These are phyloP conservation scores for Malassezia sp. DNA, from an alignment of 1,284 basidiomycete species.

Conservation along the genomic window DNA sequence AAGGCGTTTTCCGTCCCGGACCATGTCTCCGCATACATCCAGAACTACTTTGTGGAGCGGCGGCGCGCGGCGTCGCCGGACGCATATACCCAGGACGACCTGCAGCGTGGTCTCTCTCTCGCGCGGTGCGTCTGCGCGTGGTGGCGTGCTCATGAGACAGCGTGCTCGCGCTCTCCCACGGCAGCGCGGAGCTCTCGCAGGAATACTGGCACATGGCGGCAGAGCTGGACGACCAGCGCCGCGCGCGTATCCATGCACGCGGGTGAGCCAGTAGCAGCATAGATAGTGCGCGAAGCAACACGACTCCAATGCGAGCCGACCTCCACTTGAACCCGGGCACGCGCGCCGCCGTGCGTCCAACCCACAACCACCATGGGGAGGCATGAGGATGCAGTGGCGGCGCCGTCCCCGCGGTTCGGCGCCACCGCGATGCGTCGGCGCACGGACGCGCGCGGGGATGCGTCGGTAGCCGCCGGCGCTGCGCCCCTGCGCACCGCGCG, in stretches of 20 bases:
- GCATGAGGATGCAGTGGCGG: too few species aligned
- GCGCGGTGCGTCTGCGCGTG: conserved; percentile 15
- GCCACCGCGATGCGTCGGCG: too few species aligned
- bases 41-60: conserved; percentile 35
- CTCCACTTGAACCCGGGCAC: too few species aligned
- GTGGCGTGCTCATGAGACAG: conserved; percentile 2
- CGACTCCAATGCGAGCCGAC: too few species aligned
- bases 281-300: too few species aligned
- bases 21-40: conserved; percentile 31
- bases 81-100: conserved; percentile 25
- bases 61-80: conserved; percentile 14
- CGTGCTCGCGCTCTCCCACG: conserved; percentile 24
- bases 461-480: too few species aligned
- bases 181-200: conserved; percentile 18
- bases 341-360: too few species aligned
- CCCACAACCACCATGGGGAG: too few species aligned
- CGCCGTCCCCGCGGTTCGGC: too few species aligned
- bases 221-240: conserved; percentile 19
- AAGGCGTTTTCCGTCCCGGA: conserved; percentile 31
- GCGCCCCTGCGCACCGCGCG: too few species aligned
- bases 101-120: conserved; percentile 28
- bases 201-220: conserved; percentile 24
- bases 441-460: too few species aligned
- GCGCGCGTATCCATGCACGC: not conserved
- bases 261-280: too few species aligned